A percentile compares a stretch with the other conserved stretches of the same genome.
phyloP scores from a whole-genome alignment of 345 rosid genomes.

The Dipteronia sinensis region DNA sequence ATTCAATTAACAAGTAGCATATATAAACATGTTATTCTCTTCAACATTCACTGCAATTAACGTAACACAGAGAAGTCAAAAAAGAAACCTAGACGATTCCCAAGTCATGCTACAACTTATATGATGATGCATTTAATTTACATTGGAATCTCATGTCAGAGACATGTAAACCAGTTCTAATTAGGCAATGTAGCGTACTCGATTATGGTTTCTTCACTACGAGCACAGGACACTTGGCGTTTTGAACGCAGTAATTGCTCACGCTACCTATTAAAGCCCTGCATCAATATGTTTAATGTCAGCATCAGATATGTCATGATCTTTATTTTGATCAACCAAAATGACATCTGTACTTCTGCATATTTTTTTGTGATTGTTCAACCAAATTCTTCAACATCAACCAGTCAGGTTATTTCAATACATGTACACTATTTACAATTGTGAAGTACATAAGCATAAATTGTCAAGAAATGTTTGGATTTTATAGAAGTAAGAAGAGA shows the following conservation, averaged over 20 bases:
- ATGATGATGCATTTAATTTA: neutral
- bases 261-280: conserved; percentile 54
- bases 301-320: neutral
- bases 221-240: conserved; percentile 51
- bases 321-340: no score
- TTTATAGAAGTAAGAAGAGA: neutral
- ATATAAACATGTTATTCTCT: neutral
- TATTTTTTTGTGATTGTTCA: no score
- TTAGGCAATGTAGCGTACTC: neutral
- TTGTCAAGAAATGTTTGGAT: neutral
- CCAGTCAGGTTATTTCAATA: neutral
- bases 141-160: neutral
- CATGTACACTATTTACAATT: neutral
- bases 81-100: neutral
- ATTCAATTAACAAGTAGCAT: no score
- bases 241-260: conserved; percentile 46
- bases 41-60: neutral
- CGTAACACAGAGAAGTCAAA: neutral
- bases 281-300: conserved; percentile 2
- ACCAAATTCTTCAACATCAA: neutral
- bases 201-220: conserved; percentile 46
- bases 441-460: neutral
- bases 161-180: neutral
- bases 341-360: neutral
- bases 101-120: neutral